Evolutionary conservation across 257 asterid genomes (phyloP).

Genomic region (Pogostemon cablin): DNA sequence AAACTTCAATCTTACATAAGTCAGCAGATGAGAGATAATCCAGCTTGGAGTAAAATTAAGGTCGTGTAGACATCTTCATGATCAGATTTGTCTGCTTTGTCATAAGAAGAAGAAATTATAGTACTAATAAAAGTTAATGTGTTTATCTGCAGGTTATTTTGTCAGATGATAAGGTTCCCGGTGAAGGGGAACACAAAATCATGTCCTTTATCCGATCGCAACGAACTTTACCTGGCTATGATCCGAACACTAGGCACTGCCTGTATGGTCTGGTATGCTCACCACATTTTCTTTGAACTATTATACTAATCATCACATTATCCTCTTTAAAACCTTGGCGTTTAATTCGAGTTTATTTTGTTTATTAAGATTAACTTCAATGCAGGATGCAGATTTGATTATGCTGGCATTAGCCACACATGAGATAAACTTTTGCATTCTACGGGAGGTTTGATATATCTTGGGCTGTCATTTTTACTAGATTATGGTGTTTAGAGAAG

Average conservation of each 20-base stretch:
- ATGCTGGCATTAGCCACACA: slow-evolving; percentile 72
- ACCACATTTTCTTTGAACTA: too few relatives aligned
- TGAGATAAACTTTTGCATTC: slow-evolving; percentile 61
- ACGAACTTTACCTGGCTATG: slow-evolving; percentile 48
- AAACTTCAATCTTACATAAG: slow-evolving; percentile 47
- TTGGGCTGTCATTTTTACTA: neutral
- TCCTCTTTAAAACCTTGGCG: neutral
- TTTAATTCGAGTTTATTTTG: neutral
- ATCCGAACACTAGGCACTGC: slow-evolving; percentile 67
- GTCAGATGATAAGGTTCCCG: slow-evolving; percentile 72
- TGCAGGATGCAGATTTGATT: slow-evolving; percentile 73
- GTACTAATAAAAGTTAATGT: neutral
- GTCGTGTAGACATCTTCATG: slow-evolving; percentile 26
- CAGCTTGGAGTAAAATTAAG: slow-evolving; percentile 61
- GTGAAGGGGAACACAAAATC: slow-evolving; percentile 80
- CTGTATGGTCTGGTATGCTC: slow-evolving; percentile 60
- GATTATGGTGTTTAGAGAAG: neutral
- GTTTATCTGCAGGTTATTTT: slow-evolving; percentile 55
- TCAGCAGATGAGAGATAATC: slow-evolving; percentile 33
- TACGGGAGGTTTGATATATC: slow-evolving; percentile 60
- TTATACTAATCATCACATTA: neutral
- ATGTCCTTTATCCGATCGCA: slow-evolving; percentile 63
- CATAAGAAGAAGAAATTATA: neutral
- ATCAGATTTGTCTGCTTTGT: neutral
- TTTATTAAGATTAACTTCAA: neutral